Conservation (phyloP, 2,329 filamentous ascomycete genomes). For the Huntiella savannae region DNA sequence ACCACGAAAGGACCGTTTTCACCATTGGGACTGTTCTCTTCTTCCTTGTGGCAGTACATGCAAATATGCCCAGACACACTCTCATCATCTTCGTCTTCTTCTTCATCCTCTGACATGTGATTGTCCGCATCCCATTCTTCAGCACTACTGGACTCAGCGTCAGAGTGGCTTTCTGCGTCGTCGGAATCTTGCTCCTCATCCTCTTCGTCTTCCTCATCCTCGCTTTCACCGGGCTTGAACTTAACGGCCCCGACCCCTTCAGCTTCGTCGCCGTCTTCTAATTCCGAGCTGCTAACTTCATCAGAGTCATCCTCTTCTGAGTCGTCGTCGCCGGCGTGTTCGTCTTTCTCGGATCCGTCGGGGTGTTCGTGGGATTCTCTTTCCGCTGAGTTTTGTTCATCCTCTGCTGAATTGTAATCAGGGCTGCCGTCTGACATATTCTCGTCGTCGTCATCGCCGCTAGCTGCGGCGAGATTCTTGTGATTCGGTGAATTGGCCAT, state of each 20-base stretch:
- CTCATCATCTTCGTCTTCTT: conserved; percentile 37
- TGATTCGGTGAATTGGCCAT: not conserved
- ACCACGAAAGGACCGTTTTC: conserved; percentile 47
- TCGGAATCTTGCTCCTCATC: conserved; percentile 14
- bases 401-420: conserved; percentile 19
- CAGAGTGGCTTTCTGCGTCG: conserved; percentile 18
- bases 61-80: conserved; percentile 28
- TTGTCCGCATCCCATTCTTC: conserved; percentile 40
- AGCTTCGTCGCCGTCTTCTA: conserved; percentile 9
- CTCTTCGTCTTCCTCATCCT: conserved; percentile 25
- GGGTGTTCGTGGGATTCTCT: conserved; percentile 20
- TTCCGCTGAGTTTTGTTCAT: conserved; percentile 27
- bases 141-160: conserved; percentile 32
- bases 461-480: conserved; percentile 11
- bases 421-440: conserved; percentile 11
- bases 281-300: conserved; percentile 12
- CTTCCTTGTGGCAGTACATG: conserved; percentile 62
- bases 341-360: conserved; percentile 17
- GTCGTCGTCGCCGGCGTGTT: conserved; percentile 19
- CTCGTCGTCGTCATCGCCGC: conserved; percentile 14
- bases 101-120: conserved; percentile 33
- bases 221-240: conserved; percentile 13
- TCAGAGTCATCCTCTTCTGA: conserved; percentile 16
- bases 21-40: conserved; percentile 59
- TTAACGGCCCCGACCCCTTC: conserved; percentile 7